Percentiles rank a stretch among this genome's conserved stretches.
phyloP scores from a whole-genome alignment of 208 protist genomes.

The Leishmania tropica region DNA sequence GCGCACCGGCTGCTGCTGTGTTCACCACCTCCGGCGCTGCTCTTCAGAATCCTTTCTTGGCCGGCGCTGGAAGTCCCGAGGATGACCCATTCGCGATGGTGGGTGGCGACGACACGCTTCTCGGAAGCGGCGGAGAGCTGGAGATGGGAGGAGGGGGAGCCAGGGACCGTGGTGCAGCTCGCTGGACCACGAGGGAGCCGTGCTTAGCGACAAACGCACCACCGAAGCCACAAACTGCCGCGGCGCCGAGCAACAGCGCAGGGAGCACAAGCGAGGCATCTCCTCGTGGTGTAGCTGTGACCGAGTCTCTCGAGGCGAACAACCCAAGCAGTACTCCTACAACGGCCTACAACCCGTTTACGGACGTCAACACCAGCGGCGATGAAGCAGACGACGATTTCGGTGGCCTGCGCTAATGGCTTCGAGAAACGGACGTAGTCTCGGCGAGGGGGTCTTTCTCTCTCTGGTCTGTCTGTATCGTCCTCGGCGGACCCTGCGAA shows the following conservation, averaged over 20 bases:
- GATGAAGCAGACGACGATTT: slow-evolving; percentile 22
- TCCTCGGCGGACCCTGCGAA: neutral
- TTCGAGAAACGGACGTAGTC: neutral
- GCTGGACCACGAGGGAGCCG: neutral
- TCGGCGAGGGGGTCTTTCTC: neutral
- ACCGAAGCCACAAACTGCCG: neutral
- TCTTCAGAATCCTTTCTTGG: slow-evolving; percentile 6
- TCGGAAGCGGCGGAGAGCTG: neutral
- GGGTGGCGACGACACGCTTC: neutral
- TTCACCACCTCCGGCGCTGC: neutral
- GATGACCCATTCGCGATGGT: slow-evolving; percentile 5
- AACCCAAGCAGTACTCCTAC: neutral
- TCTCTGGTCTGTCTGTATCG: neutral
- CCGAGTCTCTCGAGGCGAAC: neutral
- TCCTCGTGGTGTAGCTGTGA: too few species aligned
- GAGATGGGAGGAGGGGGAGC: neutral
- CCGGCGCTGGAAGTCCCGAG: neutral
- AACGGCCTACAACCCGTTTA: slow-evolving; percentile 22
- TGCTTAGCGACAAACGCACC: neutral
- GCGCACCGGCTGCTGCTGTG: neutral
- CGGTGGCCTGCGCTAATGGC: slow-evolving; percentile 14
- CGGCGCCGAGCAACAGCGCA: neutral
- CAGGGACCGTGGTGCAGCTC: neutral
- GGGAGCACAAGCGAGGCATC: neutral
- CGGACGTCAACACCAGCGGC: slow-evolving; percentile 9